Base-by-base conservation (phyloP, 306 rosid species). In the Lagenaria siceraria region DNA sequence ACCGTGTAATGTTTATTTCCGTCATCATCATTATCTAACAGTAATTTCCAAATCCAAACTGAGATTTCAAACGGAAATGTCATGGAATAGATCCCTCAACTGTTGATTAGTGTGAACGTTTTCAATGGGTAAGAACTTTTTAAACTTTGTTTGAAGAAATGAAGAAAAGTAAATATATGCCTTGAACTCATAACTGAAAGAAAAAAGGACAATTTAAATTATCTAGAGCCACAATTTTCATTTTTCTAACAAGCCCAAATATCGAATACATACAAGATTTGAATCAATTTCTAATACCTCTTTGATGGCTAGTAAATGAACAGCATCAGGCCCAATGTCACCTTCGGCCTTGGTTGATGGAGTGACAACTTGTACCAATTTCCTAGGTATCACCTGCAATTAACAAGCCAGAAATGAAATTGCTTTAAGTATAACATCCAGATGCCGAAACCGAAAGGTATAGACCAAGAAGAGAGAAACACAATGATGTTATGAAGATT, bases 291-390 rank as follows among this genome's bases (percentile, higher is more conserved):
- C 65, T 46, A 81, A 24, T 78, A 95, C 99, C 99, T 92, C 97
- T 90, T 90, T 92, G 79, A 95, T 86, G 64, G 90, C 87, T 35
- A 95, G 97, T 66, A 95, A 91, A 85, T 88, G 96, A 84, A 80
- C 86, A 75, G 97, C 92, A 77, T 92, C 97, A 76, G 97, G 97
- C 43, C 97, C 97, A 82, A 89, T 84, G 78, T 85, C 87, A 76
- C 84, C 89, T 61, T 95, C 92, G 76, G 81, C 89, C 70, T 81
- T 62, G 21, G 99, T 95, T 82, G 98, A 89, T 63, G 97, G 97
- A 64, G 99, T 89, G 83, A 88, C 87, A 15, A 95, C 96, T 82
- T 95, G 96, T 82, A 89, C 86, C 81, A 95, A 74, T 80, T 90
- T 90, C 83, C 97, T 88, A 46, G 51, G 78, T 76, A 95, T 82